Percentiles rank a stretch among this genome's conserved stretches.
These are phyloP conservation scores for Artemisia tridentata DNA, from an alignment of 129 eudicot genomes.

Conservation along the genomic window DNA sequence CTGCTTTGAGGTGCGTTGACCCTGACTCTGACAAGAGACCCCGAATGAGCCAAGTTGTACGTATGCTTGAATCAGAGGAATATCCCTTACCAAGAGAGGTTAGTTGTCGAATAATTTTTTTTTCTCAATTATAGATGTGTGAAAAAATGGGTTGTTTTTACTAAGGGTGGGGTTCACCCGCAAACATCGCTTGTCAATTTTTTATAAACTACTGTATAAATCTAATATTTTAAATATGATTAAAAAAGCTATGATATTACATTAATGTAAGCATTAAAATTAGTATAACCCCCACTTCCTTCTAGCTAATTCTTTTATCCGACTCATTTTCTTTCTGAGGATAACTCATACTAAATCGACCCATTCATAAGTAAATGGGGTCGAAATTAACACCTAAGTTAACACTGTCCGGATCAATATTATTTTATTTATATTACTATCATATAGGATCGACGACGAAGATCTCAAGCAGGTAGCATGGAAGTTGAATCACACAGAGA, in stretches of 20 bases:
- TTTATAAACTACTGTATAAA: too few relatives aligned
- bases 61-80: conserved; percentile 92
- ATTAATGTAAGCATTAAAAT: not conserved
- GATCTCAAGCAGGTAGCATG: conserved; percentile 61
- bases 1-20: conserved; percentile 83
- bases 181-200: not conserved
- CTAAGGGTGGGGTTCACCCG: not conserved
- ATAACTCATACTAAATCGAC: too few relatives aligned
- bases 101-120: not conserved
- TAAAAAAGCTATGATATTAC: not conserved
- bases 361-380: not conserved
- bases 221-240: too few relatives aligned
- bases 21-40: conserved; percentile 91
- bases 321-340: too few relatives aligned
- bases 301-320: too few relatives aligned
- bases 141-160: not conserved
- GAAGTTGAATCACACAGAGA: conserved; percentile 74
- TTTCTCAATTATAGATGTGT: not conserved
- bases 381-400: not conserved
- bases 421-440: not conserved
- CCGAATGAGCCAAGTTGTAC: conserved; percentile 81
- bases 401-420: not conserved
- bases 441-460: conserved; percentile 83
- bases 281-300: too few relatives aligned
- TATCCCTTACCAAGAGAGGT: conserved; percentile 94